A percentile compares a stretch with the other conserved stretches of the same genome.
Evolutionary conservation across 257 asterid genomes (phyloP).

Genomic region (Rhazya stricta): DNA sequence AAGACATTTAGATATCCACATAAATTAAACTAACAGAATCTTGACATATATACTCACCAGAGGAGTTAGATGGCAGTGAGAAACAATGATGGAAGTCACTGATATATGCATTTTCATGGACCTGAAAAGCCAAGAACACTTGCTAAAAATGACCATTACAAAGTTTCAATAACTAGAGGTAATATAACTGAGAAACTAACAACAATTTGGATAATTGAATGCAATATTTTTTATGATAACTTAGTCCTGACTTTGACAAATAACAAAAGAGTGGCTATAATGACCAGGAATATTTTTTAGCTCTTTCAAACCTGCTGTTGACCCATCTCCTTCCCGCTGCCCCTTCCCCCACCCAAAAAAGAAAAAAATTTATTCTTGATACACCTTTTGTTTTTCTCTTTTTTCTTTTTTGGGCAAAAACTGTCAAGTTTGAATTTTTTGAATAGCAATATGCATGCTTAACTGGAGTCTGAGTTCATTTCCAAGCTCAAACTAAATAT

Average conservation of each 20-base stretch:
- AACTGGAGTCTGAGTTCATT: not conserved
- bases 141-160: not conserved
- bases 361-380: no score
- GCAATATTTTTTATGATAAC: not conserved
- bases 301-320: not conserved
- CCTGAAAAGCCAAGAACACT: constrained; percentile 13
- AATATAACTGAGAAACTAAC: not conserved
- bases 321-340: not conserved
- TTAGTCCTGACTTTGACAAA: not conserved
- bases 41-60: constrained; percentile 47
- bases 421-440: not conserved
- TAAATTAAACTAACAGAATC: not conserved
- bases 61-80: constrained; percentile 57
- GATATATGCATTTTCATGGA: constrained; percentile 89
- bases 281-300: not conserved
- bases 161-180: not conserved
- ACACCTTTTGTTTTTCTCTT: no score
- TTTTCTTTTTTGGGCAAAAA: not conserved
- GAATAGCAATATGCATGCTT: not conserved
- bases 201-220: not conserved
- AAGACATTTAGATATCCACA: not conserved
- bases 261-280: not conserved
- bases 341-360: not conserved
- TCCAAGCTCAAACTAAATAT: not conserved
- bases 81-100: constrained; percentile 96